Percentiles rank a stretch among this genome's conserved stretches.
Evolutionary conservation across 371 early-diverging fungal species (phyloP).

Genomic region (Saksenaea vasiformis): DNA sequence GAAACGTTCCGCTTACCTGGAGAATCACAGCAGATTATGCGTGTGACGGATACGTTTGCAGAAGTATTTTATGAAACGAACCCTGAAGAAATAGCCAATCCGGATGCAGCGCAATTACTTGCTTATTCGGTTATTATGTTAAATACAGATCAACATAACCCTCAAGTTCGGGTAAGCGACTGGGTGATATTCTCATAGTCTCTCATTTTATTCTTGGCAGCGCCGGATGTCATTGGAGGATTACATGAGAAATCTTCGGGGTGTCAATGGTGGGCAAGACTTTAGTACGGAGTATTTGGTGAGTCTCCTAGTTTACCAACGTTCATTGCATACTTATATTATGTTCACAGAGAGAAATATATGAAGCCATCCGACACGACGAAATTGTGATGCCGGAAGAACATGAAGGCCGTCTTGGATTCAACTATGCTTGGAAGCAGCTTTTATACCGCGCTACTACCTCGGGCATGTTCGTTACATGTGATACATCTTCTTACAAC

Average conservation of each 20-base stretch:
- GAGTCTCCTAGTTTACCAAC: constrained; percentile 11
- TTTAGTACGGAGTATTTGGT: constrained; percentile 76
- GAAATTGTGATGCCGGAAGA: constrained; percentile 92
- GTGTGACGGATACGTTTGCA: constrained; percentile 89
- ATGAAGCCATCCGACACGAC: constrained; percentile 71
- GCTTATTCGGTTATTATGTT: constrained; percentile 91
- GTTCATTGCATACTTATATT: background rate
- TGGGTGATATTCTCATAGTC: background rate
- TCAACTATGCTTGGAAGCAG: constrained; percentile 94
- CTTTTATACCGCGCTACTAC: constrained; percentile 61
- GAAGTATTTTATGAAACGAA: constrained; percentile 70
- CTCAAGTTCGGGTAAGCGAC: constrained; percentile 67
- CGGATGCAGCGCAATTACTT: constrained; percentile 80
- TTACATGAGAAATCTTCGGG: constrained; percentile 80
- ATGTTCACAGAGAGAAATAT: constrained; percentile 55
- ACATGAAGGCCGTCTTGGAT: constrained; percentile 92
- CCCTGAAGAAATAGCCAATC: constrained; percentile 64
- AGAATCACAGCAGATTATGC: constrained; percentile 93
- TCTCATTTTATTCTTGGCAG: constrained; percentile 18
- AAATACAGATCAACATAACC: constrained; percentile 95
- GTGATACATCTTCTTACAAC: constrained; percentile 60
- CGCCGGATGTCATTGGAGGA: constrained; percentile 86
- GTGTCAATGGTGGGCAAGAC: constrained; percentile 74
- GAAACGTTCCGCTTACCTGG: constrained; percentile 91
- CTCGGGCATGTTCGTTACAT: constrained; percentile 50